phyloP scores from a whole-genome alignment of 352 stramenopile genomes.

The Blastocystis hominis region DNA sequence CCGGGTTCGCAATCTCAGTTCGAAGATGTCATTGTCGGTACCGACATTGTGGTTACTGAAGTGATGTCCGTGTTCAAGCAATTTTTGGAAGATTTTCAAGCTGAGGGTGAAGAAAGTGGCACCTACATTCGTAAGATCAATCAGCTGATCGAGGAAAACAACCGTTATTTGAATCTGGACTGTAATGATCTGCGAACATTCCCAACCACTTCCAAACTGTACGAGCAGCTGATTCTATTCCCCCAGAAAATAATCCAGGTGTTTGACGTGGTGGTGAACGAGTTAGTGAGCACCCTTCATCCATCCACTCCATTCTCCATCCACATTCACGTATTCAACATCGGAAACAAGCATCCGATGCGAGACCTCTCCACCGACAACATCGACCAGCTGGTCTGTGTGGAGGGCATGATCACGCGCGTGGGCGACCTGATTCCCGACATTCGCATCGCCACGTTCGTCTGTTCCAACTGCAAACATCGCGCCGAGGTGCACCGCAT shows the following conservation, averaged over 20 bases:
- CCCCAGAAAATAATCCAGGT: slow-evolving; percentile 68
- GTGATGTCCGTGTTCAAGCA: slow-evolving; percentile 77
- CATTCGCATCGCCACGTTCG: slow-evolving; percentile 91
- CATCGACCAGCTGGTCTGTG: slow-evolving; percentile 87
- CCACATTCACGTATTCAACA: slow-evolving; percentile 79
- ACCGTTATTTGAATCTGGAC: slow-evolving; percentile 78
- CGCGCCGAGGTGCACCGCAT: slow-evolving; percentile 82
- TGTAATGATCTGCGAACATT: slow-evolving; percentile 78
- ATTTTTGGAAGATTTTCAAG: slow-evolving; percentile 76
- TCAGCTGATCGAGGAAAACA: slow-evolving; percentile 72
- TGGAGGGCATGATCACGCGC: slow-evolving; percentile 95
- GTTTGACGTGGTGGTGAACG: slow-evolving; percentile 88
- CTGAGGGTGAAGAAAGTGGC: neutral
- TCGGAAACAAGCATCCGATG: slow-evolving; percentile 83
- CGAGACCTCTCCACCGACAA: slow-evolving; percentile 86
- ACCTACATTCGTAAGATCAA: slow-evolving; percentile 72
- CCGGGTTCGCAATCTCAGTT: slow-evolving; percentile 16
- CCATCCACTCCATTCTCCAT: slow-evolving; percentile 63
- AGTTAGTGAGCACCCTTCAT: slow-evolving; percentile 82
- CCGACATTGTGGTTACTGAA: slow-evolving; percentile 80
- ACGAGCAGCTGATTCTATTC: slow-evolving; percentile 89
- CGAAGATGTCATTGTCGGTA: slow-evolving; percentile 80
- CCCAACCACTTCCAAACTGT: slow-evolving; percentile 73
- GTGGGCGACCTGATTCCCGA: slow-evolving; percentile 90
- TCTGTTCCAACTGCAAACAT: slow-evolving; percentile 80